Base-by-base conservation (phyloP, 148 eudicot species). In the Amaranthus palmeri region DNA sequence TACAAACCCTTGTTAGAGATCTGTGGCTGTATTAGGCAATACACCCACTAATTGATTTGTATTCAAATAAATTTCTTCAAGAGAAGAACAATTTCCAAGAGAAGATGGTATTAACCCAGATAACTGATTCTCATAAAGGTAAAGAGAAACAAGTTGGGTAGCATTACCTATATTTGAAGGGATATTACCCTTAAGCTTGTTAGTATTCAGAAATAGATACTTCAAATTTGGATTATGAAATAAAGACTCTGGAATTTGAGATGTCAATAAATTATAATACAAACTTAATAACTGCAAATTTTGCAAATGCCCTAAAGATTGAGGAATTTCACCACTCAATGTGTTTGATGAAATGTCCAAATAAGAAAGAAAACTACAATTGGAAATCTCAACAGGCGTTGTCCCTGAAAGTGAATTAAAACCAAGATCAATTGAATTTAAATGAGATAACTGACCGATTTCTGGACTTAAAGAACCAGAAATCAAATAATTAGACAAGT, bases 81-180 rank as follows among this genome's bases (percentile, higher is more conserved):
- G 74, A 6, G 56, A 49, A 58, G 71, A 84, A 76, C 86, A 89
- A 58, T 81, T 80, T 18, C 87, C 90, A 56, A 89, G 70, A 52
- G 89, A 84, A 53, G 87, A 61, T 57, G 92, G 95, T 71, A 91
- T 82, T 47, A 63, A 61, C 5, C 97, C 92, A 3, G 92, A 86
- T 61, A 92, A 77, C 42, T 65, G 74, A 82, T 92, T 89, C 11
- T n/a, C 49, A 54, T 81, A 13, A 15, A 92, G 74, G 75, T 75
- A 85, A 17, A 92, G 40, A 59, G 2, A 15, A 10, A 59, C 10
- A 14, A 88, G 77, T 12, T 79, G 55, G 61, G 73, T 82, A 73
- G 76, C 47, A 73, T 89, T 85, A 4, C 96, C 92, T 54, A 92
- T 53, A 72, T 52, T 78, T 0, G 80, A 71, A 1, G 92, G 91